Percentiles rank a stretch among this genome's conserved stretches.
Evolutionary conservation across 805 yeast species (phyloP).

Genomic region (Teunomyces cretensis): DNA sequence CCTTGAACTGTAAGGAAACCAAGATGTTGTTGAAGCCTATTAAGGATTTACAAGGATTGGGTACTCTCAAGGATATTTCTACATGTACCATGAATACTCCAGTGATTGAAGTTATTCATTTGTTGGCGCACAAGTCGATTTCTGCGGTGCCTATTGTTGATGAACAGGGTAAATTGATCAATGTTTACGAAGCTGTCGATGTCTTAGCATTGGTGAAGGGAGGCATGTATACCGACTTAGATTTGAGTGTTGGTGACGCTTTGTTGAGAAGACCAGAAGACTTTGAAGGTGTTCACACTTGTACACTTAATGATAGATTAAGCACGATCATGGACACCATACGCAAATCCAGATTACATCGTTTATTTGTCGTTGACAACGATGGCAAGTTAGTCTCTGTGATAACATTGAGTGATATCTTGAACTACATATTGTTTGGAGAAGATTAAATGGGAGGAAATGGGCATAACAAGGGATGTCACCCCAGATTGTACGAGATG

Average conservation of each 20-base stretch:
- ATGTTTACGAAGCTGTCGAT: slow-evolving; percentile 95
- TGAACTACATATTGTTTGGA: slow-evolving; percentile 75
- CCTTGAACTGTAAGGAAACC: slow-evolving; percentile 94
- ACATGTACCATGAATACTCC: slow-evolving; percentile 90
- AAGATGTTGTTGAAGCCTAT: slow-evolving; percentile 77
- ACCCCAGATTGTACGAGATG: too few species aligned
- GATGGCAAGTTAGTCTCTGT: slow-evolving; percentile 76
- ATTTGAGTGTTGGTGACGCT: slow-evolving; percentile 93
- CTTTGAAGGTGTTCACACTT: slow-evolving; percentile 96
- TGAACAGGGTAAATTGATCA: slow-evolving; percentile 62
- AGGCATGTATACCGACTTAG: slow-evolving; percentile 87
- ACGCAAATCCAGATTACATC: slow-evolving; percentile 83
- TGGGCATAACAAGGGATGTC: too few species aligned
- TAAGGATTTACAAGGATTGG: slow-evolving; percentile 64
- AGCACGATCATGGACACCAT: slow-evolving; percentile 92
- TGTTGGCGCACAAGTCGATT: slow-evolving; percentile 75
- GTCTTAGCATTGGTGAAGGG: slow-evolving; percentile 90
- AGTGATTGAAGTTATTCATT: slow-evolving; percentile 87
- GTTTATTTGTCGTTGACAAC: slow-evolving; percentile 90
- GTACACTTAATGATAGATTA: slow-evolving; percentile 81
- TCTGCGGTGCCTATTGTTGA: slow-evolving; percentile 93
- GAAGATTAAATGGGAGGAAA: slow-evolving; percentile 29
- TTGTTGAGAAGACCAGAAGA: slow-evolving; percentile 90
- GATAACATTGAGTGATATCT: slow-evolving; percentile 86
- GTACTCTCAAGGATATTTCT: slow-evolving; percentile 52